phyloP scores from a whole-genome alignment of 2,329 filamentous ascomycete species.

The Coniochaeta ligniaria region DNA sequence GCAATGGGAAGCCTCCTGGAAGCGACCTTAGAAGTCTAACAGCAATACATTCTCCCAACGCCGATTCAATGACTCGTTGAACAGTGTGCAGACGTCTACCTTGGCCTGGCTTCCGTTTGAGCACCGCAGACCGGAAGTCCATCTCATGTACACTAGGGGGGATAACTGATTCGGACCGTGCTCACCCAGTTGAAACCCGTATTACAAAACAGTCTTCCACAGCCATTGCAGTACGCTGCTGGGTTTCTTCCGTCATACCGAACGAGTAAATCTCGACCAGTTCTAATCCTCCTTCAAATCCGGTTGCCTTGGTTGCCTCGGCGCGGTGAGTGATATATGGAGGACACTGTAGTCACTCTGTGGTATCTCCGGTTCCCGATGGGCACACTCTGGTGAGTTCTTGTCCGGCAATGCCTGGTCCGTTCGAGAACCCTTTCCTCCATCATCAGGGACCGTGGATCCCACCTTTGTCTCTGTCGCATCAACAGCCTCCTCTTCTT shows the following conservation, averaged over 20 bases:
- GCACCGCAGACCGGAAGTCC: neutral
- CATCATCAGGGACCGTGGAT: neutral
- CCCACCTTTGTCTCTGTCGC: constrained; percentile 11
- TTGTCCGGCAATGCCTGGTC: neutral
- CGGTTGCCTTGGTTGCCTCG: neutral
- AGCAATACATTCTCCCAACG: neutral
- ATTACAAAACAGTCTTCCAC: no score
- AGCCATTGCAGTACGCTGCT: no score
- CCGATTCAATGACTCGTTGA: neutral
- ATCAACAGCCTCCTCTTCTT: constrained; percentile 28
- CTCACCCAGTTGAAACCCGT: neutral
- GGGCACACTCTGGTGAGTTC: neutral
- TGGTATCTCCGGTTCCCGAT: neutral
- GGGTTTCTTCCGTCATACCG: neutral
- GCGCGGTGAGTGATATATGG: neutral
- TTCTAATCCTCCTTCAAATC: neutral
- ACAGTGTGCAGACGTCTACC: neutral
- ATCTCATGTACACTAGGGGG: neutral
- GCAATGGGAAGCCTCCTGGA: neutral
- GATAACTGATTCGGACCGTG: neutral
- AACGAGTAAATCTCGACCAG: neutral
- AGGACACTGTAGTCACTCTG: neutral
- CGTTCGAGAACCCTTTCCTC: neutral
- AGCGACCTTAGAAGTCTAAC: neutral
- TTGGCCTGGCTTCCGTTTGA: neutral